Percentiles rank a stretch among this genome's conserved stretches.
Evolutionary conservation across 176 grass and related monocot genomes (phyloP).

Genomic region (Tillandsia leiboldiana): DNA sequence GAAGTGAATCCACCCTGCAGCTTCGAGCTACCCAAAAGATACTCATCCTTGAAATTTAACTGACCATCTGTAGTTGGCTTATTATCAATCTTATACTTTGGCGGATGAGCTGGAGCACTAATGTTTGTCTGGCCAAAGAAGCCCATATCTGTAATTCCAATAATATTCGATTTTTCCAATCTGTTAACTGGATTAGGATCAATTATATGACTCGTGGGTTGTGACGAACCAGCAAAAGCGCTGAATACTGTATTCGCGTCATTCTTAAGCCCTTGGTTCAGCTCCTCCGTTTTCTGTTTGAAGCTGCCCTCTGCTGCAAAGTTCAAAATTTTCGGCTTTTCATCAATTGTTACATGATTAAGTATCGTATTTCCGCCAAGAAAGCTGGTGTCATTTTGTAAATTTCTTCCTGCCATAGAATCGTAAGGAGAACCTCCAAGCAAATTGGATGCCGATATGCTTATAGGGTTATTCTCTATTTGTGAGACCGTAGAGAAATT

Average conservation of each 20-base stretch:
- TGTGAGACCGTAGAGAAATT: constrained; percentile 15
- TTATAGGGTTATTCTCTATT: constrained; percentile 12
- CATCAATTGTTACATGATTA: constrained; percentile 17
- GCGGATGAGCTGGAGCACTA: constrained; percentile 17
- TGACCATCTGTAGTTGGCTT: constrained; percentile 1
- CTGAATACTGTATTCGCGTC: constrained; percentile 41
- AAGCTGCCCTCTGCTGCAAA: constrained; percentile 44
- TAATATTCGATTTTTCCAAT: constrained; percentile 25
- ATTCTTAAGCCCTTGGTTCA: constrained; percentile 21
- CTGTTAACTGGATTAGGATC: constrained; percentile 24
- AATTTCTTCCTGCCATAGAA: constrained; percentile 35
- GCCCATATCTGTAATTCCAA: constrained; percentile 22
- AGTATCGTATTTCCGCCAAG: constrained; percentile 20
- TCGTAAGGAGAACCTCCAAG: constrained; percentile 26
- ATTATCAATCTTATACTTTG: constrained; percentile 29
- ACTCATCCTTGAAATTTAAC: constrained; percentile 26
- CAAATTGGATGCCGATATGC: constrained; percentile 19
- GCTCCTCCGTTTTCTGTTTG: constrained; percentile 26
- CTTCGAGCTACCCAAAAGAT: constrained; percentile 26
- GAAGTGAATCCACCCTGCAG: constrained; percentile 45
- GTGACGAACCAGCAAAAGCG: constrained; percentile 29
- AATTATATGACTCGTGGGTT: constrained; percentile 22
- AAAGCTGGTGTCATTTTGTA: constrained; percentile 31
- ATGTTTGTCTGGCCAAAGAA: constrained; percentile 26
- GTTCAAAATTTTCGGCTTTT: constrained; percentile 47